These are phyloP conservation scores for Gossypium longicalyx DNA, from an alignment of 345 rosid species.

Conservation along the genomic window DNA sequence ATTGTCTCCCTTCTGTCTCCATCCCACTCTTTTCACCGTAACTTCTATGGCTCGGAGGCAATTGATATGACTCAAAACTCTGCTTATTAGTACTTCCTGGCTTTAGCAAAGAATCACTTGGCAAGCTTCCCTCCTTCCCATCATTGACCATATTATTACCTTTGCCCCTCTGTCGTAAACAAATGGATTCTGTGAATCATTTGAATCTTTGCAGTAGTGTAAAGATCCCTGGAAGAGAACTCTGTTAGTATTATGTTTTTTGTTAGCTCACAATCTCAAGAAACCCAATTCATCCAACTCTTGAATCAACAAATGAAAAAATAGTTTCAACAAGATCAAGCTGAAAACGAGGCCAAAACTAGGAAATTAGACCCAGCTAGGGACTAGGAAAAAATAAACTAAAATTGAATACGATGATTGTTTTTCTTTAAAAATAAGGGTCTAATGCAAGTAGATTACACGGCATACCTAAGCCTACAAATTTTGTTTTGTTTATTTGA, in stretches of 20 bases:
- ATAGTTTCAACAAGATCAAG: background rate
- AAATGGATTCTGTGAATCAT: background rate
- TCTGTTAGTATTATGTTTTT: too few species aligned
- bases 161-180: background rate
- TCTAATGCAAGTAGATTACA: background rate
- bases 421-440: background rate
- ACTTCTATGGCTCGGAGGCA: conserved; percentile 17
- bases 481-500: background rate
- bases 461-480: background rate
- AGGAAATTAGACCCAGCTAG: background rate
- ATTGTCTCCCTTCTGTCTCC: conserved; percentile 49
- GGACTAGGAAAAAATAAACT: background rate
- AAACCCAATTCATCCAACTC: background rate
- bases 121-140: conserved; percentile 20
- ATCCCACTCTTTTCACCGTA: conserved; percentile 27
- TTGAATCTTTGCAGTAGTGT: background rate
- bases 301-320: background rate
- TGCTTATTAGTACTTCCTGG: conserved; percentile 15
- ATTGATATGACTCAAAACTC: conserved; percentile 12
- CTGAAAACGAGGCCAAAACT: background rate
- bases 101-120: conserved; percentile 9
- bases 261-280: background rate
- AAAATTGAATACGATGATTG: background rate
- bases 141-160: conserved; percentile 25
- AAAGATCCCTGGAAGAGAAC: background rate